Percentiles rank a stretch among this genome's conserved stretches.
Conservation (phyloP, 2,329 filamentous ascomycete species). For the Colletotrichum karsti region DNA sequence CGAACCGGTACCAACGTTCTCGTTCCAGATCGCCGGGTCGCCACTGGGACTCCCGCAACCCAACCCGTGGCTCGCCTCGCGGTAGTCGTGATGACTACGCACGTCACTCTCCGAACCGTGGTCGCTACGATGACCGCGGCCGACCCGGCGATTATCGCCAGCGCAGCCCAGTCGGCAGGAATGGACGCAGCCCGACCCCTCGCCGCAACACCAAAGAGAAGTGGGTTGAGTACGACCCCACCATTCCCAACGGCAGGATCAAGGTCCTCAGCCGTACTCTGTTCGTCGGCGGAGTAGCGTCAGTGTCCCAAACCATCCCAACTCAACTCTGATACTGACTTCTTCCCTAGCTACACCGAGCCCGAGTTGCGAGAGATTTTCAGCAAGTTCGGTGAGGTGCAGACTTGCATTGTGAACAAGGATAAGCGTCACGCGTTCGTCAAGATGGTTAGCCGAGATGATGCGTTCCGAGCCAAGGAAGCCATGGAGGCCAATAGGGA, state of each 20-base stretch:
- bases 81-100: conserved; percentile 73
- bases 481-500: conserved; percentile 85
- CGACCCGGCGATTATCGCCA: conserved; percentile 82
- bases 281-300: conserved; percentile 95
- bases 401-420: conserved; percentile 97
- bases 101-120: conserved; percentile 71
- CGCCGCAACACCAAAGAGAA: conserved; percentile 58
- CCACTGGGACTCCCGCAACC: conserved; percentile 66
- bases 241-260: conserved; percentile 79
- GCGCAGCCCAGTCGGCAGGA: conserved; percentile 78
- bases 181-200: conserved; percentile 69
- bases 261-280: conserved; percentile 95
- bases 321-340: conserved; percentile 34
- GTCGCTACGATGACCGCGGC: conserved; percentile 60
- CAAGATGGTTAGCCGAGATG: conserved; percentile 92
- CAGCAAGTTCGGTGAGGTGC: conserved; percentile 82
- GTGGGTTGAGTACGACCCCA: conserved; percentile 82
- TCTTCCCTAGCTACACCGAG: conserved; percentile 71
- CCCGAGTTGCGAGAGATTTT: conserved; percentile 85
- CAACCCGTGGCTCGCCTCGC: conserved; percentile 67
- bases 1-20: conserved; percentile 69
- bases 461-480: conserved; percentile 84
- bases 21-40: conserved; percentile 83
- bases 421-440: conserved; percentile 99
- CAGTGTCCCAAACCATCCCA: conserved; percentile 51